These are phyloP conservation scores for Laguncularia racemosa DNA, from an alignment of 345 rosid genomes.

Conservation along the genomic window DNA sequence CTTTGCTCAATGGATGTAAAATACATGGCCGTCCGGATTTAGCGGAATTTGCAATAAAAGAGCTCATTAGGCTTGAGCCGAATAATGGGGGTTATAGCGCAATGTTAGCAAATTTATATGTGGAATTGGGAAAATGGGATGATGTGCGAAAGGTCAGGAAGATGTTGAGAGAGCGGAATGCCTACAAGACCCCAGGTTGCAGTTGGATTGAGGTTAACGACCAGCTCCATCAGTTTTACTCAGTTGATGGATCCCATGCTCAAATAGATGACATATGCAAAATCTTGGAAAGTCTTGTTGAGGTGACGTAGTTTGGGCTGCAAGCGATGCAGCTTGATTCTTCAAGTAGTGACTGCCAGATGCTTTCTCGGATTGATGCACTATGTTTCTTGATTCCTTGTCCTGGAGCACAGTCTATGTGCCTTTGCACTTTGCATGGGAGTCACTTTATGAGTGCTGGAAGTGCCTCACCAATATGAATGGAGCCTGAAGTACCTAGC, in stretches of 20 bases:
- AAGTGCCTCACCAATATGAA: no score
- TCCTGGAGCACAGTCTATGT: no score
- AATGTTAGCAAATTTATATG: slow-evolving; percentile 75
- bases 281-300: slow-evolving; percentile 32
- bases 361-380: no score
- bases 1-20: slow-evolving; percentile 74
- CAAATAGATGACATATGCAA: slow-evolving; percentile 41
- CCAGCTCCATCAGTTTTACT: slow-evolving; percentile 58
- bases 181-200: slow-evolving; percentile 72
- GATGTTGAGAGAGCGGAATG: slow-evolving; percentile 46
- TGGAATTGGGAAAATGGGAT: slow-evolving; percentile 70
- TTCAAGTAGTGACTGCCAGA: no score
- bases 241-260: slow-evolving; percentile 53
- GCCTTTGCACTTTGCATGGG: no score
- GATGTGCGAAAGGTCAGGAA: slow-evolving; percentile 56
- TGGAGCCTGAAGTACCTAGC: no score
- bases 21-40: slow-evolving; percentile 45
- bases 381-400: no score
- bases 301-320: slow-evolving; percentile 7
- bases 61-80: slow-evolving; percentile 57
- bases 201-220: slow-evolving; percentile 80
- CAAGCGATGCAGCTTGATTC: no score
- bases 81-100: slow-evolving; percentile 59
- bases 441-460: no score
- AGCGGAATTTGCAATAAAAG: slow-evolving; percentile 57